Conservation (phyloP, 2,329 filamentous ascomycete species). For the Rhynchosporium agropyri region DNA sequence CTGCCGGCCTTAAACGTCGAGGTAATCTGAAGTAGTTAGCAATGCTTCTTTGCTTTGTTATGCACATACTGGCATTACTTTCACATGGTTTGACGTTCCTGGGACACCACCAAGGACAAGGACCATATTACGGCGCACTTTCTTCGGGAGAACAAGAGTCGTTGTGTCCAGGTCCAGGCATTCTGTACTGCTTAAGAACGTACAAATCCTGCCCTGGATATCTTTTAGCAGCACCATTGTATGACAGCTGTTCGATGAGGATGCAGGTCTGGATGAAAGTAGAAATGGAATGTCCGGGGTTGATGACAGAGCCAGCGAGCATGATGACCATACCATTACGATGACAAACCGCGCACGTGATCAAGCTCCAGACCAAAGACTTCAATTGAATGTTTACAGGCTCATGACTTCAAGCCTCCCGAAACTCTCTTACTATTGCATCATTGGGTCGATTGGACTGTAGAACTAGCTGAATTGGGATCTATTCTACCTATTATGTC, state of each 20-base stretch:
- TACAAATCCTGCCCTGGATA: slow-evolving; percentile 21
- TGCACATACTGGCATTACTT: slow-evolving; percentile 23
- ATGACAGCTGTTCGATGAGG: slow-evolving; percentile 7
- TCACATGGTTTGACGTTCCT: slow-evolving; percentile 24
- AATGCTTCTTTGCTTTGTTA: not conserved
- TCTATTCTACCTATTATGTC: no score
- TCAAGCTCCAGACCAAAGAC: not conserved
- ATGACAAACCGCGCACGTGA: slow-evolving; percentile 4
- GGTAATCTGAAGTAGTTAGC: slow-evolving; percentile 25
- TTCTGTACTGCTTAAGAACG: slow-evolving; percentile 22
- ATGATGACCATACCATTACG: not conserved
- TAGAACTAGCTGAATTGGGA: no score
- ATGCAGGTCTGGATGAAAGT: slow-evolving; percentile 7
- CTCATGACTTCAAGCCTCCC: not conserved
- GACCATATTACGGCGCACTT: slow-evolving; percentile 24
- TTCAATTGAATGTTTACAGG: not conserved
- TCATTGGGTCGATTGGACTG: no score
- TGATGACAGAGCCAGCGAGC: slow-evolving; percentile 12
- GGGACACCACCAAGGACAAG: slow-evolving; percentile 23
- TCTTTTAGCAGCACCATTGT: slow-evolving; percentile 22
- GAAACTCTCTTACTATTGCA: no score
- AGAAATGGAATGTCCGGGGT: slow-evolving; percentile 2
- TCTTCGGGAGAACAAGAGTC: slow-evolving; percentile 18
- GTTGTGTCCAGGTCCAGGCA: slow-evolving; percentile 11
- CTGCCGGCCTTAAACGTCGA: slow-evolving; percentile 13